Conservation (phyloP, 805 yeast species). For the Candida khao-thaluensis region DNA sequence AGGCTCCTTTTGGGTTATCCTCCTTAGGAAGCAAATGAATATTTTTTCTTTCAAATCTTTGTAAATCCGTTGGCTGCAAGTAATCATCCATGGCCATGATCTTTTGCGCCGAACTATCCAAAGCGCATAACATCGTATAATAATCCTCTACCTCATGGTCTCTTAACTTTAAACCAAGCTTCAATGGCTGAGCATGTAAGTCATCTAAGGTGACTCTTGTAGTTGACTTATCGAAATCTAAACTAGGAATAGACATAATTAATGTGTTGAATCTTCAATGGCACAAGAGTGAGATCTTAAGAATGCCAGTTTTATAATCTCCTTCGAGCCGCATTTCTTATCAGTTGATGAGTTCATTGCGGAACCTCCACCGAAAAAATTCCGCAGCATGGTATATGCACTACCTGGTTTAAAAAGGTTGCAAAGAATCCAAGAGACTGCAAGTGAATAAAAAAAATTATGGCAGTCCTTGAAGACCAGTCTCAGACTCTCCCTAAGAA, state of each 20-base stretch:
- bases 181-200: constrained; percentile 16
- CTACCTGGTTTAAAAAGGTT: constrained; percentile 4
- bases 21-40: constrained; percentile 7
- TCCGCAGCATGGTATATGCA: background rate
- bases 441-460: too few species aligned
- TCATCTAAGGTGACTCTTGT: constrained; percentile 14
- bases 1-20: constrained; percentile 16
- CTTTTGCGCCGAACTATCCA: constrained; percentile 14
- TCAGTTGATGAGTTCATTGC: background rate
- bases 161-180: constrained; percentile 11
- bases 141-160: constrained; percentile 14
- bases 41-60: constrained; percentile 12
- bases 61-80: constrained; percentile 13
- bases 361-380: constrained; percentile 1
- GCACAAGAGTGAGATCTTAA: too few species aligned
- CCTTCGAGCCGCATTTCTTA: constrained; percentile 2
- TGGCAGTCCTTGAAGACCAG: constrained; percentile 12
- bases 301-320: background rate
- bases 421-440: background rate
- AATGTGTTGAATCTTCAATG: too few species aligned
- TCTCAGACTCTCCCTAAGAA: constrained; percentile 12
- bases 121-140: constrained; percentile 16
- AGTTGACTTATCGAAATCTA: constrained; percentile 12
- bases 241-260: constrained; percentile 15
- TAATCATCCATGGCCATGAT: constrained; percentile 14